Evolutionary conservation across 306 rosid genomes (phyloP).

Genomic region (Cicer cuneatum): DNA sequence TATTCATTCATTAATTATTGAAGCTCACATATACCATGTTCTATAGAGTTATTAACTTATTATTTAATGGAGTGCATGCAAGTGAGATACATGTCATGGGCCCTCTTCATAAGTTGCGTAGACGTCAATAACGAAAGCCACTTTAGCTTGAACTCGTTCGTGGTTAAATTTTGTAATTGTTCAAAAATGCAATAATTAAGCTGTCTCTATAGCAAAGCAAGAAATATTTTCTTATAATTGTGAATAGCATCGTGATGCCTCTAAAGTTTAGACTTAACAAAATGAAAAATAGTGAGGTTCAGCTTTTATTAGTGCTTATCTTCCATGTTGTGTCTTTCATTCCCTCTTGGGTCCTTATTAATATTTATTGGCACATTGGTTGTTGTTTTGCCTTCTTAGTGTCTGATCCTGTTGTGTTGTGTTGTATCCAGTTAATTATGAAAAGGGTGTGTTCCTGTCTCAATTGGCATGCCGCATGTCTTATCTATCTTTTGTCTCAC

Average conservation of each 20-base stretch:
- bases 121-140: conserved; percentile 48
- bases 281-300: neutral
- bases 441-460: conserved; percentile 43
- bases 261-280: neutral
- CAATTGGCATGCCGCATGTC: conserved; percentile 15
- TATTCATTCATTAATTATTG: no score
- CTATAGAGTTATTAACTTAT: no score
- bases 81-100: neutral
- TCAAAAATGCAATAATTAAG: conserved; percentile 37
- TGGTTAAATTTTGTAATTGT: conserved; percentile 38
- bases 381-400: neutral
- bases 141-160: conserved; percentile 36
- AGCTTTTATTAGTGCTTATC: conserved; percentile 44
- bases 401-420: conserved; percentile 16
- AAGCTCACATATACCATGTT: no score
- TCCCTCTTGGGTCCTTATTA: conserved; percentile 6
- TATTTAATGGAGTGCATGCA: neutral
- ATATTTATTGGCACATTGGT: conserved; percentile 34
- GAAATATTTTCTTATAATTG: conserved; percentile 24
- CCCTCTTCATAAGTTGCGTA: neutral
- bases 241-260: conserved; percentile 15
- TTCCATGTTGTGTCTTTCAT: neutral
- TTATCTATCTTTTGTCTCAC: conserved; percentile 25
- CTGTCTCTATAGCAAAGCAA: conserved; percentile 19
- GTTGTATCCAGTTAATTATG: conserved; percentile 46